These are phyloP conservation scores for Candida railenensis DNA, from an alignment of 805 yeast species.

Conservation along the genomic window DNA sequence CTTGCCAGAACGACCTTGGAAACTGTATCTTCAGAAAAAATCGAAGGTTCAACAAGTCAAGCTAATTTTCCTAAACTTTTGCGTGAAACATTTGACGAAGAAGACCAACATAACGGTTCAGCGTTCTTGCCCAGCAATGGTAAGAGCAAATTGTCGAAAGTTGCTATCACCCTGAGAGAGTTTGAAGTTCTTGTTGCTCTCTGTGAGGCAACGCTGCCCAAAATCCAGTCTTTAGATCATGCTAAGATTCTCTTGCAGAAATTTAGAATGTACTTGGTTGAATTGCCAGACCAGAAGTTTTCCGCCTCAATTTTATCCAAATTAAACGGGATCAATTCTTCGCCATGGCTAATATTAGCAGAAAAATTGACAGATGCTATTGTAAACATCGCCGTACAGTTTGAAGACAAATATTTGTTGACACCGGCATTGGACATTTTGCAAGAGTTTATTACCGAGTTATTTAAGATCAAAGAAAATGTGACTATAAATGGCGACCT, in stretches of 20 bases:
- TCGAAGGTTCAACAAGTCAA: constrained; percentile 4
- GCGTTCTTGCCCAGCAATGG: neutral
- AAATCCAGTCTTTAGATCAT: constrained; percentile 28
- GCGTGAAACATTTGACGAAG: constrained; percentile 9
- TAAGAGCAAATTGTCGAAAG: constrained; percentile 18
- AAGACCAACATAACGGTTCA: neutral
- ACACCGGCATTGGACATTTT: neutral
- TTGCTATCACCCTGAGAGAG: constrained; percentile 51
- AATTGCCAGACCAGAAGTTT: constrained; percentile 45
- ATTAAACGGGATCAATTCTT: constrained; percentile 12
- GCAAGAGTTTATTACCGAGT: neutral
- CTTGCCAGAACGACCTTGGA: constrained; percentile 36
- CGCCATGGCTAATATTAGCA: constrained; percentile 38
- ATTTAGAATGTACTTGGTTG: constrained; percentile 46
- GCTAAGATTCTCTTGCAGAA: constrained; percentile 44
- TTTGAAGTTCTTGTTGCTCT: constrained; percentile 58
- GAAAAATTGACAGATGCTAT: constrained; percentile 34
- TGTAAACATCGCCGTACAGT: constrained; percentile 22
- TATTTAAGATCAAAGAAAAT: neutral
- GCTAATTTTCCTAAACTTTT: constrained; percentile 23
- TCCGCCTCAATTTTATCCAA: constrained; percentile 28
- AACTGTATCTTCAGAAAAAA: constrained; percentile 13
- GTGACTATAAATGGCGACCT: neutral
- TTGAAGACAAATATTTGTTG: neutral
- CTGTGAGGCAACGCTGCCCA: constrained; percentile 39